phyloP scores from a whole-genome alignment of 2,329 filamentous ascomycete genomes.

The Huntiella abstrusa region DNA sequence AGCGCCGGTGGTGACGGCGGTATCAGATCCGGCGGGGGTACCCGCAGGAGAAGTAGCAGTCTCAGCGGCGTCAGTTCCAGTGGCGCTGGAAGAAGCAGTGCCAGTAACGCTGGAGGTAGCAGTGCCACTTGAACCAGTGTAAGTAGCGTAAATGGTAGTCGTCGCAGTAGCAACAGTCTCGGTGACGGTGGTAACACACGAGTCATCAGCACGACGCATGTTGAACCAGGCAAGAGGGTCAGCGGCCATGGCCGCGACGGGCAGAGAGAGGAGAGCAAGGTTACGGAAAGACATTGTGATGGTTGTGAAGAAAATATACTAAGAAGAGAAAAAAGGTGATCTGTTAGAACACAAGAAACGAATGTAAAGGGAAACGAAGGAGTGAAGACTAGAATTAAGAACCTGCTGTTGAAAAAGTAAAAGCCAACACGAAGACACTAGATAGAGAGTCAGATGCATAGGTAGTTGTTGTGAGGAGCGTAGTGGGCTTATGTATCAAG shows the following conservation, averaged over 20 bases:
- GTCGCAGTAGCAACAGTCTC: neutral
- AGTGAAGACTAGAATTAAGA: neutral
- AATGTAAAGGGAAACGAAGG: neutral
- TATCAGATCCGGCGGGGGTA: neutral
- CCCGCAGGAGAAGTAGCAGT: neutral
- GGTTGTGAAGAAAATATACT: neutral
- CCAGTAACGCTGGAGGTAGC: neutral
- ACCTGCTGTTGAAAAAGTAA: neutral
- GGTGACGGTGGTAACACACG: conserved; percentile 3
- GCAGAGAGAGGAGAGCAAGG: conserved; percentile 8
- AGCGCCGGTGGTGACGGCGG: neutral
- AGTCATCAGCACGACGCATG: conserved; percentile 1
- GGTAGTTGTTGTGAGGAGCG: too few species aligned
- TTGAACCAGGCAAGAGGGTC: conserved; percentile 5
- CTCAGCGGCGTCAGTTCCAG: neutral
- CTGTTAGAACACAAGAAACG: neutral
- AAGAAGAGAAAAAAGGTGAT: neutral
- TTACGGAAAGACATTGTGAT: conserved; percentile 7
- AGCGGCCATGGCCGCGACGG: conserved; percentile 5
- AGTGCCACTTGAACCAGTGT: neutral
- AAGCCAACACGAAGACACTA: neutral
- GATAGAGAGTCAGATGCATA: too few species aligned
- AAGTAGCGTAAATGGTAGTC: neutral
- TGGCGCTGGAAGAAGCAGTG: neutral
- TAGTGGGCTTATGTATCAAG: too few species aligned